phyloP scores from a whole-genome alignment of 208 protist species.

The Balamuthia mandrillaris region DNA sequence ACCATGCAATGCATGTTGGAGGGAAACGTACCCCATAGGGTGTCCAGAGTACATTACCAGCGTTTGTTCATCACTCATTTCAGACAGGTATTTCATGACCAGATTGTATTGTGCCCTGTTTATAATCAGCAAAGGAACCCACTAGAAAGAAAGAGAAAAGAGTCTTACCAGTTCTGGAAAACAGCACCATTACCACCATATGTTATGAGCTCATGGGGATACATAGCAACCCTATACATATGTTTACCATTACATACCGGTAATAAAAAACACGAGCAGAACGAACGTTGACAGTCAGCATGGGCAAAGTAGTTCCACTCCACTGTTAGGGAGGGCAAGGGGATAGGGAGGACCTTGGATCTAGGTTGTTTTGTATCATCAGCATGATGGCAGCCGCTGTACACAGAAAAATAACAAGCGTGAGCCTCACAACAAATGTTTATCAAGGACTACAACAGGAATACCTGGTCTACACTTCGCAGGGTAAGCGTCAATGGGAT shows the following conservation, averaged over 20 bases:
- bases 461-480: conserved; percentile 55
- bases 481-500: conserved; percentile 67
- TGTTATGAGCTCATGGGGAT: conserved; percentile 83
- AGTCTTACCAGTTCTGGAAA: conserved; percentile 73
- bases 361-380: conserved; percentile 87
- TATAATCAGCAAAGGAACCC: background rate
- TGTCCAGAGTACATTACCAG: conserved; percentile 80
- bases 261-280: background rate
- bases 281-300: background rate
- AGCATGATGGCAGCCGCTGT: conserved; percentile 78
- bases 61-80: conserved; percentile 81
- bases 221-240: conserved; percentile 73
- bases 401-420: background rate
- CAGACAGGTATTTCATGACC: conserved; percentile 78
- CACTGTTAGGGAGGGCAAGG: background rate
- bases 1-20: too few species aligned
- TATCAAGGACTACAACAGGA: background rate
- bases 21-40: conserved; percentile 68
- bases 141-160: background rate
- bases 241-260: background rate
- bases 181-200: conserved; percentile 84
- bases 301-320: background rate
- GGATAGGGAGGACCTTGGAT: conserved; percentile 41
- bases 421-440: background rate
- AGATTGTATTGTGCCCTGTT: conserved; percentile 78